phyloP scores from a whole-genome alignment of 2,329 filamentous ascomycete species.

The Fusarium torulosum region DNA sequence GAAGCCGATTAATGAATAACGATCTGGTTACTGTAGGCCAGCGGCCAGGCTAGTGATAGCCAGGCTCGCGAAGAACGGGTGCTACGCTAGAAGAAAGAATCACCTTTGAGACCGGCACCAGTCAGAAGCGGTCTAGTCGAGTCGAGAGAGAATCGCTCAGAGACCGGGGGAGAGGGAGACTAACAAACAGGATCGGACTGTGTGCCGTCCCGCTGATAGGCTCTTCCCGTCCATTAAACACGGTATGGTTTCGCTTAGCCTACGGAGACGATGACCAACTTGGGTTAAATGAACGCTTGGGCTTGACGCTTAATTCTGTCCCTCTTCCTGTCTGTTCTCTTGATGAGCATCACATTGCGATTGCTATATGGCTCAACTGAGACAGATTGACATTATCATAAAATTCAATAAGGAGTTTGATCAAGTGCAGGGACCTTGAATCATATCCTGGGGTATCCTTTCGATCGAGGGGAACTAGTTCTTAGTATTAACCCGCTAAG shows the following conservation, averaged over 20 bases:
- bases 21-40: constrained; percentile 9
- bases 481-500: not conserved
- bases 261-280: constrained; percentile 28
- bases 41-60: not conserved
- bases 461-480: constrained; percentile 15
- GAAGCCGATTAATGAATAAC: constrained; percentile 20
- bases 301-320: constrained; percentile 27
- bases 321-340: constrained; percentile 21
- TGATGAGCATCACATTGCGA: constrained; percentile 24
- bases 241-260: constrained; percentile 17
- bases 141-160: constrained; percentile 3
- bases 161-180: constrained; percentile 6
- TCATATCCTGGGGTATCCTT: not conserved
- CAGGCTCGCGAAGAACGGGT: constrained; percentile 7
- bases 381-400: constrained; percentile 10
- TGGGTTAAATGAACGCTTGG: constrained; percentile 31
- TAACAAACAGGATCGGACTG: constrained; percentile 29
- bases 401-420: not conserved
- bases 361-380: constrained; percentile 5
- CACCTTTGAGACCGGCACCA: constrained; percentile 23
- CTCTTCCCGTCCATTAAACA: constrained; percentile 40
- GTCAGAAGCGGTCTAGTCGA: constrained; percentile 35
- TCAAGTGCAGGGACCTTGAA: constrained; percentile 6
- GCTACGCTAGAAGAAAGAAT: constrained; percentile 27
- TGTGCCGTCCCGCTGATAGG: constrained; percentile 44